Conservation (phyloP, 139 green algal species). For the Micromonas commoda region DNA sequence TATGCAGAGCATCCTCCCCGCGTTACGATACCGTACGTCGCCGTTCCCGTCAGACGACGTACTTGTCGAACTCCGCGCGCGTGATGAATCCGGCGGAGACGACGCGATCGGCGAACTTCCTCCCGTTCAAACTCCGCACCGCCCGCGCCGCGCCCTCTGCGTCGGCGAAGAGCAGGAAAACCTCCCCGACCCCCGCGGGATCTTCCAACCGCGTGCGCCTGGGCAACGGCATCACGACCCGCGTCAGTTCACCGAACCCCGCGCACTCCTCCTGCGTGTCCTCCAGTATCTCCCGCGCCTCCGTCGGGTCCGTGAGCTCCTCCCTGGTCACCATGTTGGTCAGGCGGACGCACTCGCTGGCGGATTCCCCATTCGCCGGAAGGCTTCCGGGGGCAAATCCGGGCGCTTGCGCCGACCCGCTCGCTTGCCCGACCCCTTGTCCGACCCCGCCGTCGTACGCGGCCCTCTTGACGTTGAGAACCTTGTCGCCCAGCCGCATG, state of each 20-base stretch:
- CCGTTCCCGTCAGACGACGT: background rate
- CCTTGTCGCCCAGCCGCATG: constrained; percentile 88
- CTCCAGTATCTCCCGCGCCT: constrained; percentile 89
- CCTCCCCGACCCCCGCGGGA: background rate
- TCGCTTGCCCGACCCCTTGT: too few species aligned
- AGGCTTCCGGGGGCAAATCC: too few species aligned
- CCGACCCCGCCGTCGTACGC: too few species aligned
- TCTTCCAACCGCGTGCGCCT: background rate
- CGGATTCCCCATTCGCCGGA: too few species aligned
- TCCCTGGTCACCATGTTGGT: constrained; percentile 55
- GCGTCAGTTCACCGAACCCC: background rate
- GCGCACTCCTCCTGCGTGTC: constrained; percentile 68
- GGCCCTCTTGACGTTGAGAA: constrained; percentile 84
- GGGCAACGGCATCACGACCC: constrained; percentile 2
- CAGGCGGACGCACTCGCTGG: background rate
- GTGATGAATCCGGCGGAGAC: too few species aligned
- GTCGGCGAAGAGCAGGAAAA: constrained; percentile 12
- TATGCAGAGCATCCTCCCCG: background rate
- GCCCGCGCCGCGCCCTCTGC: background rate
- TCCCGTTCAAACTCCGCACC: constrained; percentile 10
- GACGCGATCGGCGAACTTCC: constrained; percentile 6
- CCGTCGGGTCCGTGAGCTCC: constrained; percentile 77
- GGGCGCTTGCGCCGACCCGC: too few species aligned
- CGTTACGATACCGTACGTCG: background rate
- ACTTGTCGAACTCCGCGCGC: background rate